These are phyloP conservation scores for Trypanosoma brucei DNA, from an alignment of 208 protist genomes.

Conservation along the genomic window DNA sequence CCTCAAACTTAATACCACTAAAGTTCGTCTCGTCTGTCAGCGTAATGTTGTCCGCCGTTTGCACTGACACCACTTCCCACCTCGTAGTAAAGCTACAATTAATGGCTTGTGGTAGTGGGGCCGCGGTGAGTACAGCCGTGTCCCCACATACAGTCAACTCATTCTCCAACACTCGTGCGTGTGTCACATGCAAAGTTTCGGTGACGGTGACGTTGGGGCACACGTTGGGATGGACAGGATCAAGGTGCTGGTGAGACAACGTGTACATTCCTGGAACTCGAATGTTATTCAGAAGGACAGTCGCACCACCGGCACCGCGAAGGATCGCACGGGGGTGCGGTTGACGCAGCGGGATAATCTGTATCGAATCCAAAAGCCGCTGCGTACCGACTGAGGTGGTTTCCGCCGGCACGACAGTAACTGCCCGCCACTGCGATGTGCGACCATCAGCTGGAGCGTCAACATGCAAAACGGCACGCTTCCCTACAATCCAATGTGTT, in stretches of 20 bases:
- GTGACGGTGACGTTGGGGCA: conserved; percentile 57
- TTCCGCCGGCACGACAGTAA: conserved; percentile 29
- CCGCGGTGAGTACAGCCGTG: conserved; percentile 49
- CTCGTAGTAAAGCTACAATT: conserved; percentile 53
- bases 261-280: conserved; percentile 72
- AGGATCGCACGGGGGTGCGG: conserved; percentile 36
- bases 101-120: conserved; percentile 64
- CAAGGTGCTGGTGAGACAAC: conserved; percentile 44
- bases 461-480: conserved; percentile 59
- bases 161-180: conserved; percentile 55
- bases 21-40: conserved; percentile 53
- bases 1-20: conserved; percentile 60
- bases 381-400: conserved; percentile 30
- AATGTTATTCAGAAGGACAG: conserved; percentile 52
- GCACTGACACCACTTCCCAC: conserved; percentile 82
- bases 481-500: conserved; percentile 48
- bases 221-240: conserved; percentile 56
- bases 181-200: conserved; percentile 70
- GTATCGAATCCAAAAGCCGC: conserved; percentile 41
- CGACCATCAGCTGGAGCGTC: conserved; percentile 29
- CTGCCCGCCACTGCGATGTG: conserved; percentile 36
- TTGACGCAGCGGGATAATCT: conserved; percentile 35
- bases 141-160: conserved; percentile 72
- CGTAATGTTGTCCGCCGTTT: conserved; percentile 47
- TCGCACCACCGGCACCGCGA: conserved; percentile 41